Percentiles rank a stretch among this genome's conserved stretches.
Conservation (phyloP, 2,329 filamentous ascomycete genomes). For the Phialocephala sp. region DNA sequence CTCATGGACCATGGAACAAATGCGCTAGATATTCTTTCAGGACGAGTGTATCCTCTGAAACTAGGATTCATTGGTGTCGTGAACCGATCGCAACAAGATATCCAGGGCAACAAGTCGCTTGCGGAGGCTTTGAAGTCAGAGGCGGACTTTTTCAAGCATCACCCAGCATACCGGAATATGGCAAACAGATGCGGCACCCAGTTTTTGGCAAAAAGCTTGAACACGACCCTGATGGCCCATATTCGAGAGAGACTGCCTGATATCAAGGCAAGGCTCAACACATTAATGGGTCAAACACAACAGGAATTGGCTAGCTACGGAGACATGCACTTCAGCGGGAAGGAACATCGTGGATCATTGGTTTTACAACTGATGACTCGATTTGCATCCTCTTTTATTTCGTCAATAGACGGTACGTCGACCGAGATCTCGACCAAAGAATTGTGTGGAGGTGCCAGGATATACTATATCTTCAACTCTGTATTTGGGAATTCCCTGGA, state of each 20-base stretch:
- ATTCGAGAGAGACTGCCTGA: constrained; percentile 95
- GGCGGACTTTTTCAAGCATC: constrained; percentile 93
- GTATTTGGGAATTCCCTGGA: constrained; percentile 92
- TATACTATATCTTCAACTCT: constrained; percentile 45
- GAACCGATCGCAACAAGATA: constrained; percentile 97
- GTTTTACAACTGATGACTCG: constrained; percentile 98
- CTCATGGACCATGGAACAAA: constrained; percentile 99
- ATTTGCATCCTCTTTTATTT: constrained; percentile 96
- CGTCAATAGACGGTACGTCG: constrained; percentile 97
- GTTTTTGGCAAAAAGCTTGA: constrained; percentile 91
- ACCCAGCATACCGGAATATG: constrained; percentile 97
- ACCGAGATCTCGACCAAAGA: constrained; percentile 98
- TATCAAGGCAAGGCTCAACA: constrained; percentile 97
- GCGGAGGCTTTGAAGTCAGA: constrained; percentile 89
- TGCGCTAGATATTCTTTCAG: constrained; percentile 95
- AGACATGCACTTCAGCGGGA: constrained; percentile 96
- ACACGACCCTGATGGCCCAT: constrained; percentile 93
- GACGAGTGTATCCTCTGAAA: constrained; percentile 94
- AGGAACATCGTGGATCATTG: constrained; percentile 92
- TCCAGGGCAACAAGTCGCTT: constrained; percentile 94
- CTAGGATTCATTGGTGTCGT: constrained; percentile 98
- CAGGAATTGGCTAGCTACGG: constrained; percentile 98
- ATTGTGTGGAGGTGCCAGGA: constrained; percentile 43
- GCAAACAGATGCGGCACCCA: constrained; percentile 91
- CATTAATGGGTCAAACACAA: constrained; percentile 98